Evolutionary conservation across 1,284 basidiomycete genomes (phyloP).

Genomic region (Cutaneotrichosporon mucoides): DNA sequence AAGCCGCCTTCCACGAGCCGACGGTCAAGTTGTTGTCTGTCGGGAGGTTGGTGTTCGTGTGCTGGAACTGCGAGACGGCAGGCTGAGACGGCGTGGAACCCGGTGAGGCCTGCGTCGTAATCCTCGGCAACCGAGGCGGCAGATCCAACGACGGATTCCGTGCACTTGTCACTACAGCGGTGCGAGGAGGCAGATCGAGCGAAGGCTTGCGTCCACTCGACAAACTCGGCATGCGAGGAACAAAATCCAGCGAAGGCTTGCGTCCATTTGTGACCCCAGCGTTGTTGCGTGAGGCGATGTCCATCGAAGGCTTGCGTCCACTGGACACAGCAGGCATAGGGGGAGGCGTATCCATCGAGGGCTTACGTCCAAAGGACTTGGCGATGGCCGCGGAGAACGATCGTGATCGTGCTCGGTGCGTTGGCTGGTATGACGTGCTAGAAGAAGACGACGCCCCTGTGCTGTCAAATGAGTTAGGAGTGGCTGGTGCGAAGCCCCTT

Average conservation of each 20-base stretch:
- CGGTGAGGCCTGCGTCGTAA: not conserved
- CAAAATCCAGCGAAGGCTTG: not conserved
- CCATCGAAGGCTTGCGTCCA: not conserved
- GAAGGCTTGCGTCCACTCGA: too few species aligned
- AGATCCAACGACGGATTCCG: too few species aligned
- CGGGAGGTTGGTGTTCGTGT: not conserved
- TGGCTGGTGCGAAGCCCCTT: not conserved
- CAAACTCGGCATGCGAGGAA: too few species aligned
- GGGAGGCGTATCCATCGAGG: conserved; percentile 1
- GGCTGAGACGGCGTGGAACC: not conserved
- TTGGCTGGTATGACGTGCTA: not conserved
- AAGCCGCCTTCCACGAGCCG: not conserved
- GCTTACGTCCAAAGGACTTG: conserved; percentile 19
- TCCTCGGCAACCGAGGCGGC: too few species aligned
- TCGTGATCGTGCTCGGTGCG: conserved; percentile 19
- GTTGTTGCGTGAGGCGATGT: not conserved
- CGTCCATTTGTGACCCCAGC: not conserved
- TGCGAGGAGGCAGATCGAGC: not conserved
- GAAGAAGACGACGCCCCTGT: not conserved
- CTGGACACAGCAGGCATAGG: not conserved
- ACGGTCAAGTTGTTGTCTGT: too few species aligned
- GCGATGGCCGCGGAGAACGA: conserved; percentile 39
- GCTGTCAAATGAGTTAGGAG: not conserved
- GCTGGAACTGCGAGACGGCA: not conserved
- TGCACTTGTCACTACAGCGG: not conserved